Evolutionary conservation across 1,284 basidiomycete genomes (phyloP), one percentile per base, ranked within the genome.

Genomic region (Ceratobasidium sp.): DNA sequence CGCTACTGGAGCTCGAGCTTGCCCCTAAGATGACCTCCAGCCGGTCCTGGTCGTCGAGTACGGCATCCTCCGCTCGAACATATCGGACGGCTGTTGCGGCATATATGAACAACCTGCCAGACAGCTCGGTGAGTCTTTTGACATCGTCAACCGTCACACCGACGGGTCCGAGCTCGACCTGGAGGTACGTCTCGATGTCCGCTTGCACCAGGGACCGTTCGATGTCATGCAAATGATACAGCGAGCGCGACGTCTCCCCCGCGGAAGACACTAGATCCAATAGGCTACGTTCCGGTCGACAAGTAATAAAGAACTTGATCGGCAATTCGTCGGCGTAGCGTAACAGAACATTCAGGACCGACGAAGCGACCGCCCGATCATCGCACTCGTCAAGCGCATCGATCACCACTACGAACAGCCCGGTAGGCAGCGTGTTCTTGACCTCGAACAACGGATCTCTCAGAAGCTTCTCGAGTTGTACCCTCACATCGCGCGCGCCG

Each of bases 311-410:
- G 45, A 66, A 66, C 28, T 66, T 66, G 26, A 66, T 20, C 1
- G 64, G 64, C 26, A 66, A 31, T 5, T 51, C 31, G 2, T 3
- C 5, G 10, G 28, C 64, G 20, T 15, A 51, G 7, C 28, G 64
- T 15, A 66, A 13, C 1, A 66, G n/a, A 2, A 35, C 15, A 51
- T 31, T n/a, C 3, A 77, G 56, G 6, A 74, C 8, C 17, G 33
- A 17, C 45, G 31, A 10, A 1, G 53, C 61, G 3, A 26, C 61
- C 10, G 28, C 42, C 20, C 56, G 23, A 45, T 63, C 37, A 13
- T 31, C 31, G 51, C 76, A 77, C 37, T 77, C 76, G 33, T 77
- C 76, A 3, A 77, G 47, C 26, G 76, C 76, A 37, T 77, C 76
- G 37, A 77, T 54, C 13, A 69, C 53, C 15, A 69, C 67, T 1